Evolutionary conservation across 2,329 filamentous ascomycete genomes (phyloP).

Genomic region (Clarireedia monteithiana): DNA sequence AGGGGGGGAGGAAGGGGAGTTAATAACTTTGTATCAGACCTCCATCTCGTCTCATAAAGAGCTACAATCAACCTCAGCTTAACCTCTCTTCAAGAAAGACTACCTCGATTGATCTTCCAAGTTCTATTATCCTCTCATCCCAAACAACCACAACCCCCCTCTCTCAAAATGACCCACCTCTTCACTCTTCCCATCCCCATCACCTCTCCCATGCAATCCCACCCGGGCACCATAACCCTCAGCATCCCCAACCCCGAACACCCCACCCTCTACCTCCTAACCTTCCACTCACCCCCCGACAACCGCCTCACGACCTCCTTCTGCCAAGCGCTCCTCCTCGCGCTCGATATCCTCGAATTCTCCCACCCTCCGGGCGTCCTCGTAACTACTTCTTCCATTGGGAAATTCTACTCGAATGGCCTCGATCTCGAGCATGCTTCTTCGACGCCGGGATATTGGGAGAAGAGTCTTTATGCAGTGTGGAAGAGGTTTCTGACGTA

Average conservation of each 20-base stretch:
- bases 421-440: conserved; percentile 67
- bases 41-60: background rate
- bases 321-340: conserved; percentile 57
- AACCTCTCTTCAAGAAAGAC: background rate
- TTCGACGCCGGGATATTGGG: conserved; percentile 52
- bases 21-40: too few species aligned
- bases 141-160: background rate
- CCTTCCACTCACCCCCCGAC: conserved; percentile 63
- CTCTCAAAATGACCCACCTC: conserved; percentile 28
- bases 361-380: conserved; percentile 62
- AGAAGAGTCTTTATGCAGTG: conserved; percentile 52
- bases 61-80: background rate
- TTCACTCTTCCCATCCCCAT: conserved; percentile 52
- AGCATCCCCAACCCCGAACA: conserved; percentile 44
- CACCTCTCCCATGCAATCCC: conserved; percentile 32
- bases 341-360: conserved; percentile 66
- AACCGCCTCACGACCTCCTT: conserved; percentile 67
- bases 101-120: background rate
- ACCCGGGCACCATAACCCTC: conserved; percentile 53
- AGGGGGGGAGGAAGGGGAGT: too few species aligned
- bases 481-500: conserved; percentile 57
- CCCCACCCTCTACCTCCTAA: conserved; percentile 58
- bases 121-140: background rate
- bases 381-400: conserved; percentile 65
- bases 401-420: conserved; percentile 78